Base-by-base conservation (phyloP, 2,329 filamentous ascomycete species). In the Fusarium pilosicola region DNA sequence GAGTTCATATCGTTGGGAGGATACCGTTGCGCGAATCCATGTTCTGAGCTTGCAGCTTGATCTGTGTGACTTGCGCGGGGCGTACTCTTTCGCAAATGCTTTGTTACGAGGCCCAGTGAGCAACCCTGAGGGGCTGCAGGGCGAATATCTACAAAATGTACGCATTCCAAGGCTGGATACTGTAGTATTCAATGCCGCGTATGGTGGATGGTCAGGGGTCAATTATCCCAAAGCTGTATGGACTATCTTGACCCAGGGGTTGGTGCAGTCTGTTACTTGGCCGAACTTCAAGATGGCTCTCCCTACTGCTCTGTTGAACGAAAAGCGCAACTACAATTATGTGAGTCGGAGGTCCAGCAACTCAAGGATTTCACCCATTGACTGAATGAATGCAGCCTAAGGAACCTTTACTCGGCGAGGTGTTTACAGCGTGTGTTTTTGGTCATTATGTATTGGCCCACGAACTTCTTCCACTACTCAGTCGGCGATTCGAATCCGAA, bases 381-480 rank as follows among this genome's bases (percentile, higher is more conserved):
- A 71, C 57, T 34, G 56, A 30, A 17, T 32, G 56, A 30, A 17
- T 22, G 48, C 87, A 95, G 79, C 84, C 88, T 20, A 79, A 81
- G 7, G 80, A 81, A 70, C 91, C 92, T 2, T 84, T 85, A 10
- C 84, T 99, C 2, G 95, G 94, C 7, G 88, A 94, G 74, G 90
- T 97, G 24, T 99, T 98, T 81, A 93, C 92, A 80, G 92, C 96
- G 56, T 98, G 98, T 79, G 88, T 97, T 36, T 98, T 99, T 80
- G 96, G 96, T 1, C 96, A 99, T 84, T 98, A 99, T 81, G 84
- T 98, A 78, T 90, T 99, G 30, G 90, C 90, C 22, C 95, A 97
- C 81, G 90, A 92, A 79, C 87, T 98, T 17, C 88, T 93, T 74
- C 92, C 94, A 1, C 85, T 98, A 17, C 87, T 99, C 76, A 84